phyloP scores from a whole-genome alignment of 2,329 filamentous ascomycete species.

The Chaetomiaceae sp. region DNA sequence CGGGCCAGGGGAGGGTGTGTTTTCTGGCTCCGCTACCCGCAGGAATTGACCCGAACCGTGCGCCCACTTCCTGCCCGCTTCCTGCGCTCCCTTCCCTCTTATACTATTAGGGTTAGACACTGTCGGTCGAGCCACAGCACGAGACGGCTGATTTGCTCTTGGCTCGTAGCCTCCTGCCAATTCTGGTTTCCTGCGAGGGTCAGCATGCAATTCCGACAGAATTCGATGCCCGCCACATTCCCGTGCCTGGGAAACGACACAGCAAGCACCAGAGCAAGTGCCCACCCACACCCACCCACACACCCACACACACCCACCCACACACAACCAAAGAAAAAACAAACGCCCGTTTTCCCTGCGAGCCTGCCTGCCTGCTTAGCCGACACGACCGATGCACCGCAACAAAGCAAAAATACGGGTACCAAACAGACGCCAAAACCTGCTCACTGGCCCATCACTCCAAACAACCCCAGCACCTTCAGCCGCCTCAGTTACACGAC shows the following conservation, averaged over 20 bases:
- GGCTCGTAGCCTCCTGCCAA: conserved; percentile 10
- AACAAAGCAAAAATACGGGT: conserved; percentile 5
- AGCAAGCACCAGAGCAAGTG: background rate
- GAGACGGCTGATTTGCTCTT: background rate
- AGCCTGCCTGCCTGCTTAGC: conserved; percentile 11
- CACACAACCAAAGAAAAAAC: too few species aligned
- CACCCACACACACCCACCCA: too few species aligned
- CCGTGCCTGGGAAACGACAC: conserved; percentile 14
- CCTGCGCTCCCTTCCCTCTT: too few species aligned
- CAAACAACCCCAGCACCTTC: background rate
- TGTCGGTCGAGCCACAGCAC: background rate
- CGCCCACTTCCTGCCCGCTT: background rate
- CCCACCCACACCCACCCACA: background rate
- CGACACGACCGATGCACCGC: conserved; percentile 4
- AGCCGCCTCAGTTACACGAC: background rate
- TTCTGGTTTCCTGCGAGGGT: conserved; percentile 11
- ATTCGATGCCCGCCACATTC: conserved; percentile 22
- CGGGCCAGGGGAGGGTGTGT: too few species aligned
- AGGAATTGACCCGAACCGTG: background rate
- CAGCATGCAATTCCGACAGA: conserved; percentile 25
- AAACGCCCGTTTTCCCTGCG: conserved; percentile 1
- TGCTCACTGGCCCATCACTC: background rate
- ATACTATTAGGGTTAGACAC: background rate
- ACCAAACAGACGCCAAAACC: background rate
- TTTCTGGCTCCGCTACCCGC: too few species aligned